A percentile compares a stretch with the other conserved stretches of the same genome.
phyloP scores from a whole-genome alignment of 371 early-diverging fungal genomes.

The Actinomucor elegans region DNA sequence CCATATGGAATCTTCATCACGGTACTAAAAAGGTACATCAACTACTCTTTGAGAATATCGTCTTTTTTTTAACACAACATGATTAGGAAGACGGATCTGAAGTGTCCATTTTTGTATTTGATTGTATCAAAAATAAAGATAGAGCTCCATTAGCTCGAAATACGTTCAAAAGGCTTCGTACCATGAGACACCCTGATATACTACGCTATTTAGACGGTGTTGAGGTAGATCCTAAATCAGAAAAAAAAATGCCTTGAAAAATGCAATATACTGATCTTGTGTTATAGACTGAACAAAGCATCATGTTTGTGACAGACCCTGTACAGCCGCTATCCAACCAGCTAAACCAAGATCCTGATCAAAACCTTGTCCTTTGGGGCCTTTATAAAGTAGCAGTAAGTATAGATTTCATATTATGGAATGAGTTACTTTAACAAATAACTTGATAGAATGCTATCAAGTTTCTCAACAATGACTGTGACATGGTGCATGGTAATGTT shows the following conservation, averaged over 20 bases:
- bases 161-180: slow-evolving; percentile 82
- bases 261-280: not conserved
- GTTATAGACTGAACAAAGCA: slow-evolving; percentile 73
- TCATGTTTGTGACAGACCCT: slow-evolving; percentile 91
- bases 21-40: slow-evolving; percentile 72
- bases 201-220: slow-evolving; percentile 83
- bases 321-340: slow-evolving; percentile 73
- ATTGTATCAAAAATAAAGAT: slow-evolving; percentile 64
- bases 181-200: slow-evolving; percentile 90
- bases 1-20: slow-evolving; percentile 78
- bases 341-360: slow-evolving; percentile 56
- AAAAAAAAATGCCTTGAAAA: not conserved
- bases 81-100: slow-evolving; percentile 68
- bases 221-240: slow-evolving; percentile 57
- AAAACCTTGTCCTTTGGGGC: slow-evolving; percentile 80
- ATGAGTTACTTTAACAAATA: too few relatives aligned
- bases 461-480: slow-evolving; percentile 85
- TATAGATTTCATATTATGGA: not conserved
- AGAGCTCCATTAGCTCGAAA: slow-evolving; percentile 81
- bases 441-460: slow-evolving; percentile 71
- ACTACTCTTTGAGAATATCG: not conserved
- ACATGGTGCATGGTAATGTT: slow-evolving; percentile 87
- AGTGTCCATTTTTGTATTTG: slow-evolving; percentile 90
- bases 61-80: not conserved
- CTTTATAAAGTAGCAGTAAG: slow-evolving; percentile 86